Conservation (phyloP, 169 alveolate species). For the Plasmodium gaboni region DNA sequence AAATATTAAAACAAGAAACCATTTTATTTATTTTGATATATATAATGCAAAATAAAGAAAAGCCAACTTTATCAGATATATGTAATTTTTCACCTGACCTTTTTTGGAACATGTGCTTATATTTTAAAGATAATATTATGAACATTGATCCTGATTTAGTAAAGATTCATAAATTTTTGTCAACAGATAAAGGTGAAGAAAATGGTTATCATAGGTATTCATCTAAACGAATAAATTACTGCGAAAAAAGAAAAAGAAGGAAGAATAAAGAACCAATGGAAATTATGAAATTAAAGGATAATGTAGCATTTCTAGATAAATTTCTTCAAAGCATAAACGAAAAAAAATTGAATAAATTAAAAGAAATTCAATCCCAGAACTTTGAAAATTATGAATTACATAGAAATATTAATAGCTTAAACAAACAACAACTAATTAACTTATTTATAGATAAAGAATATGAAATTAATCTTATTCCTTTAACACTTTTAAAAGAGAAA, state of each 20-base stretch:
- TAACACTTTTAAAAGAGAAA: slow-evolving; percentile 52
- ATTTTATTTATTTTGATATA: slow-evolving; percentile 31
- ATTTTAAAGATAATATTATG: slow-evolving; percentile 30
- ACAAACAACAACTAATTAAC: slow-evolving; percentile 40
- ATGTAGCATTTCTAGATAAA: slow-evolving; percentile 49
- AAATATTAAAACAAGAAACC: slow-evolving; percentile 28
- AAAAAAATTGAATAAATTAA: slow-evolving; percentile 35
- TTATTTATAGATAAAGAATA: slow-evolving; percentile 52
- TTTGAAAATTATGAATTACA: slow-evolving; percentile 42
- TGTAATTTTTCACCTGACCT: slow-evolving; percentile 58
- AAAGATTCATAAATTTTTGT: slow-evolving; percentile 10
- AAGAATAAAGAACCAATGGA: slow-evolving; percentile 41
- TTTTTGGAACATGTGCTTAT: slow-evolving; percentile 48
- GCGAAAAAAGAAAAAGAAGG: slow-evolving; percentile 2
- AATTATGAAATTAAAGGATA: slow-evolving; percentile 47
- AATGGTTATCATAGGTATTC: not conserved
- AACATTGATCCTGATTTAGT: slow-evolving; percentile 30
- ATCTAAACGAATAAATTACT: not conserved
- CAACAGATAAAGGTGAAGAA: not conserved
- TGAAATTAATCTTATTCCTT: slow-evolving; percentile 49
- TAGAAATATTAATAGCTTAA: slow-evolving; percentile 32
- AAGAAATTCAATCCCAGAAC: slow-evolving; percentile 18
- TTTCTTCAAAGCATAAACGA: slow-evolving; percentile 60
- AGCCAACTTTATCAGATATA: slow-evolving; percentile 27
- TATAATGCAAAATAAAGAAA: slow-evolving; percentile 25